Evolutionary conservation across 2,329 filamentous ascomycete species (phyloP).

Genomic region (Arachnomyces sp.): DNA sequence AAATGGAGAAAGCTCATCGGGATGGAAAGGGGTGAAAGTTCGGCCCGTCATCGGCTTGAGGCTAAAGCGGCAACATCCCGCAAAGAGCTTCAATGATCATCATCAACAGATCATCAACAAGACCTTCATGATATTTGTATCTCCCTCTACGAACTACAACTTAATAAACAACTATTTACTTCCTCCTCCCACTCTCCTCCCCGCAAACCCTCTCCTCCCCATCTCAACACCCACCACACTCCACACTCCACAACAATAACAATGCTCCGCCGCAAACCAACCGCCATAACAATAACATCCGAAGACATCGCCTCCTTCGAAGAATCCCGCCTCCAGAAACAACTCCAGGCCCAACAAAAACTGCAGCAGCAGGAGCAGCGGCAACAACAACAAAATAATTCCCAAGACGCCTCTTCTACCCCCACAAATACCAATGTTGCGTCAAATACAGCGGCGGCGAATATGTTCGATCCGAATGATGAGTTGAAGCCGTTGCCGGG

Average conservation of each 20-base stretch:
- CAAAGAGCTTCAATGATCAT: too few relatives aligned
- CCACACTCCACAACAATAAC: slow-evolving; percentile 5
- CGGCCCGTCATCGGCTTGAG: too few relatives aligned
- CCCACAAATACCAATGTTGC: slow-evolving; percentile 10
- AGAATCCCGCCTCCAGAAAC: slow-evolving; percentile 29
- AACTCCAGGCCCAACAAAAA: slow-evolving; percentile 18
- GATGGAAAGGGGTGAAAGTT: too few relatives aligned
- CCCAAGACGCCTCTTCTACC: too few relatives aligned
- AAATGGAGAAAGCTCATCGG: too few relatives aligned
- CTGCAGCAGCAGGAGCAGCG: slow-evolving; percentile 15
- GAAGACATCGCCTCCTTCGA: slow-evolving; percentile 43
- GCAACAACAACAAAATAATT: slow-evolving; percentile 9
- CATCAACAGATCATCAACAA: too few relatives aligned
- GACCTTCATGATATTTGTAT: too few relatives aligned
- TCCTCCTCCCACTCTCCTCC: too few relatives aligned
- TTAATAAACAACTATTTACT: too few relatives aligned
- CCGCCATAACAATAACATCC: slow-evolving; percentile 41
- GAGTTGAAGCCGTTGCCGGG: slow-evolving; percentile 43
- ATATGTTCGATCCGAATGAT: slow-evolving; percentile 38
- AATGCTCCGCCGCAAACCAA: slow-evolving; percentile 45
- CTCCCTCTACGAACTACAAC: too few relatives aligned
- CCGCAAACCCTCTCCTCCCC: too few relatives aligned
- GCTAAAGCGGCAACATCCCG: too few relatives aligned
- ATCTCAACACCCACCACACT: not conserved
- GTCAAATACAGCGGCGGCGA: slow-evolving; percentile 18